Base-by-base conservation (phyloP, 192 early-diverging fungal species). In the Coemansia erecta region DNA sequence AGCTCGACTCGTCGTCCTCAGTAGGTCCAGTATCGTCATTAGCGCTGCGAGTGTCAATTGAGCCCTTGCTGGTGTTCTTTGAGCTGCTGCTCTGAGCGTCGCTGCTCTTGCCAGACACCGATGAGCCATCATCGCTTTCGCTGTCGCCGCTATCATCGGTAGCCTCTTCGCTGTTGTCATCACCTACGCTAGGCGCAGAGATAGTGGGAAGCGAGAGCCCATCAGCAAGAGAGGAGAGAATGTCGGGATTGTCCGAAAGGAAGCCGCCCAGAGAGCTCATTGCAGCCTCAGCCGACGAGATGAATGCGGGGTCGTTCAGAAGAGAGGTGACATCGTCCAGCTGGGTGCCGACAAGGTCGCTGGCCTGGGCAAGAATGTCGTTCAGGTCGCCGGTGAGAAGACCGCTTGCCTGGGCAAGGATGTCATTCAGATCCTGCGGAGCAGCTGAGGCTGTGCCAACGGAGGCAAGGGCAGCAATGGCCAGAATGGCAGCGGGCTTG, bases 261-360 rank as follows among this genome's bases (percentile, higher is more conserved):
- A 53, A 40, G 14, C 58, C 39, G 18, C 37, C 42, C 2, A 66
- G 14, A 0, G 64, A 53, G 31, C 14, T 51, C 42, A 66, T 21
- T 6, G 49, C 50, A n/a, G 31, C 57, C 42, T 50, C 59, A 41
- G 58, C 33, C 10, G 64, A 66, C 14, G 64, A 48, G 9, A 59
- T 22, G 43, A 66, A 66, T 1, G 42, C 64, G 3, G 64, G 51
- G 33, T 54, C 51, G 22, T 49, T 59, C 8, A 50, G 14, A 28
- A 56, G 52, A 8, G 61, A 43, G 22, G 21, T 31, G 5, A 53
- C 18, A 0, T 14, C 23, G 37, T 12, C 15, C 59, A 37, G 3
- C 35, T 37, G 35, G 10, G 35, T 37, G 35, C 35, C 35, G 8
- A 37, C 8, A 37, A 37, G 35, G 8, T 37, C 35, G 15, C 15